Evolutionary conservation across 2,329 filamentous ascomycete species (phyloP), one percentile per base, ranked within the genome.

Genomic region (Tolypocladium ophioglossoides): DNA sequence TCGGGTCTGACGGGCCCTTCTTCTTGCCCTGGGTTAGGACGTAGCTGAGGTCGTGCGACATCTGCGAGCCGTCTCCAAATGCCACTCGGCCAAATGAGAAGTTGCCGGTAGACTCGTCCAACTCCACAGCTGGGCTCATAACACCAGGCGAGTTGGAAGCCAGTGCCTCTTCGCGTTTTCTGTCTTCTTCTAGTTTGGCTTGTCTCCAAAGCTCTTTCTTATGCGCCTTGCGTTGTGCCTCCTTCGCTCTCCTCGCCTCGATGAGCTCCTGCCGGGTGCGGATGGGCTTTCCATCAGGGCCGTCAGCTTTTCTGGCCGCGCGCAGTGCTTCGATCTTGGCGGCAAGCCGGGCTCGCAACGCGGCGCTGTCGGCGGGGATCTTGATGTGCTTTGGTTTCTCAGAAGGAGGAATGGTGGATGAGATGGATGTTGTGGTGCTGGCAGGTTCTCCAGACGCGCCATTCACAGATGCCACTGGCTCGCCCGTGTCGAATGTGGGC

Each of bases 1-100:
- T 89, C 49, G 89, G 78, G 69, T 99, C 94, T 55, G 85, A 86
- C 1, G 90, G 87, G 0, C 91, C 91, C 71, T 89, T 91, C 70
- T 84, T 86, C 73, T 87, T 89, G 59, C 69, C 64, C 40, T 66
- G 64, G 51, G 57, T 69, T 50, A 74, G 66, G 11, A 80, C 81
- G 57, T 83, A 79, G 53, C 85, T 85, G 18, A 88, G 77, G 55
- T 85, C 83, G 57, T 89, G 81, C 51, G 92, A 89, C 50, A 95
- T 78, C 58, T 87, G 80, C 52, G 89, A 81, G 40, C 92, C 92
- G 66, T 97, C 92, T 5, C 82, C 82, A 68, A 97, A 99, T 12
- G 89, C 84, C n/a, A 99, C 84, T 38, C 89, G 86, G 35, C 91
- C 91, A 69, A 97, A 99, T 7, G 89, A 84, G 67, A 96, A 95